phyloP scores from a whole-genome alignment of 2,329 filamentous ascomycete genomes.

The Alternaria brassicae region DNA sequence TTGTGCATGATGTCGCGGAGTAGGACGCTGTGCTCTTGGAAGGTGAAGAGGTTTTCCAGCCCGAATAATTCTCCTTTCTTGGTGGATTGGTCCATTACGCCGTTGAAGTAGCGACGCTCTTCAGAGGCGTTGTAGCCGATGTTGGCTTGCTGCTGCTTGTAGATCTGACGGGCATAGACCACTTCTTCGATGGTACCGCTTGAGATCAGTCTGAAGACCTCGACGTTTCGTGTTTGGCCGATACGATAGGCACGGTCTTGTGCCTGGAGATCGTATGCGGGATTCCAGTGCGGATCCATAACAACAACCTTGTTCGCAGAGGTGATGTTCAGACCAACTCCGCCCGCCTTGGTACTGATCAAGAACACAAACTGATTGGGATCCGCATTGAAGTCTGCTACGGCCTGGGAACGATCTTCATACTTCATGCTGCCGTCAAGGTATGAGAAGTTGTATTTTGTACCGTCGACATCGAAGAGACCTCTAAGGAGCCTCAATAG shows the following conservation, averaged over 20 bases:
- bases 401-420: slow-evolving; percentile 79
- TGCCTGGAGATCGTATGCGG: slow-evolving; percentile 90
- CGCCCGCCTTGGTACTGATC: slow-evolving; percentile 92
- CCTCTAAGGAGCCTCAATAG: slow-evolving; percentile 83
- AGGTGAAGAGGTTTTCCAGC: slow-evolving; percentile 83
- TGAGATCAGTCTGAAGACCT: slow-evolving; percentile 91
- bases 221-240: slow-evolving; percentile 89
- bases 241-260: slow-evolving; percentile 97
- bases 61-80: slow-evolving; percentile 96
- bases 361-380: slow-evolving; percentile 90
- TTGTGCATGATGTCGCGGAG: slow-evolving; percentile 97
- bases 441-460: slow-evolving; percentile 86
- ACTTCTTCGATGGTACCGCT: slow-evolving; percentile 96
- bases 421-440: slow-evolving; percentile 85
- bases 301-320: slow-evolving; percentile 98
- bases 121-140: slow-evolving; percentile 94
- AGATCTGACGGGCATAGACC: slow-evolving; percentile 95
- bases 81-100: slow-evolving; percentile 81
- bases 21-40: slow-evolving; percentile 78
- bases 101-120: slow-evolving; percentile 93
- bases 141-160: slow-evolving; percentile 98
- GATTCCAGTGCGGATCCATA: slow-evolving; percentile 97
- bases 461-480: slow-evolving; percentile 79
- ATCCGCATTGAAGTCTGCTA: slow-evolving; percentile 91
- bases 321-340: slow-evolving; percentile 94